Evolutionary conservation across 108 stramenopile species (phyloP).

Genomic region (Pseudonitzschia multistriata): DNA sequence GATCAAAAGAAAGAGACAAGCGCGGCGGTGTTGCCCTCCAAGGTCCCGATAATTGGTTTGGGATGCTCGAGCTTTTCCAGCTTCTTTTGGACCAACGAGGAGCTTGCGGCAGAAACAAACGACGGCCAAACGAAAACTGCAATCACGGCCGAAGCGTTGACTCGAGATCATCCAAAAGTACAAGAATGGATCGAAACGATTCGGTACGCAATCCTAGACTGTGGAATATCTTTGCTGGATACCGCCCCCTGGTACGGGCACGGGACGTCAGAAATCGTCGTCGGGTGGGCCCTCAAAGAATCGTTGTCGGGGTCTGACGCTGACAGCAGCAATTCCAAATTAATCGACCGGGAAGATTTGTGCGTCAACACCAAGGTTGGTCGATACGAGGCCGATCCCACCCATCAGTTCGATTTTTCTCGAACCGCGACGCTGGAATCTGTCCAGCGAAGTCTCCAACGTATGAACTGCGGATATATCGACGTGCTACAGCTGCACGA

Average conservation of each 20-base stretch:
- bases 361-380: slow-evolving; percentile 84
- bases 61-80: slow-evolving; percentile 81
- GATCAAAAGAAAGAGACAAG: not conserved
- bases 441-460: slow-evolving; percentile 62
- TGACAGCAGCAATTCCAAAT: slow-evolving; percentile 5
- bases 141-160: slow-evolving; percentile 17
- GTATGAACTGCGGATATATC: slow-evolving; percentile 70
- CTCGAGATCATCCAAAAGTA: slow-evolving; percentile 52
- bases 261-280: slow-evolving; percentile 73
- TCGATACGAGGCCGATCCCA: slow-evolving; percentile 75
- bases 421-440: slow-evolving; percentile 61
- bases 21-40: slow-evolving; percentile 4
- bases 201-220: slow-evolving; percentile 53
- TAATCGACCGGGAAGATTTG: slow-evolving; percentile 38
- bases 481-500: slow-evolving; percentile 91
- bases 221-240: slow-evolving; percentile 76
- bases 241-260: slow-evolving; percentile 93
- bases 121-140: not conserved
- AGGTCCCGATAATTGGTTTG: slow-evolving; percentile 67
- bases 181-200: slow-evolving; percentile 79
- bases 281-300: slow-evolving; percentile 73
- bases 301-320: slow-evolving; percentile 9
- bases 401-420: slow-evolving; percentile 86
- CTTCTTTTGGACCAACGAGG: slow-evolving; percentile 64
- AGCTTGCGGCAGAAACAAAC: slow-evolving; percentile 11